These are phyloP conservation scores for Kwoniella newhampshirensis DNA, from an alignment of 768 basidiomycete species.

Conservation along the genomic window DNA sequence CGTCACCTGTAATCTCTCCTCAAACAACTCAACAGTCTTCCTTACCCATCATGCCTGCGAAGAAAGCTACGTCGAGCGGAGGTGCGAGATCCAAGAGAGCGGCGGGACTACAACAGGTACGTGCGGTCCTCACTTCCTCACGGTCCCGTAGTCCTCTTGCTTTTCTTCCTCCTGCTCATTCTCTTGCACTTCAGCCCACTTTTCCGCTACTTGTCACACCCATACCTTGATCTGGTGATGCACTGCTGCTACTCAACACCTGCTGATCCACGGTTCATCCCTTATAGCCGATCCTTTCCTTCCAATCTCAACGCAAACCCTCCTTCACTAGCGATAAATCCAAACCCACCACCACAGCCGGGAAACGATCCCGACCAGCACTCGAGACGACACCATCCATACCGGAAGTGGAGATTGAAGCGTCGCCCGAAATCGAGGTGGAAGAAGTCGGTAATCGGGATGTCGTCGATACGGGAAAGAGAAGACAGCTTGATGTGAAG, in stretches of 20 bases:
- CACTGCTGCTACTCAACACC: too few species aligned
- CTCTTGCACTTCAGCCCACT: background rate
- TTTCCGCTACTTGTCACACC: background rate
- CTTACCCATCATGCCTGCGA: too few species aligned
- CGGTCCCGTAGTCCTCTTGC: background rate
- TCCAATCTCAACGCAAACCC: constrained; percentile 31
- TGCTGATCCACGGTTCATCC: too few species aligned
- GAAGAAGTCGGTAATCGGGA: background rate
- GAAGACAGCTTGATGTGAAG: constrained; percentile 55
- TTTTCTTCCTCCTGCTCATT: background rate
- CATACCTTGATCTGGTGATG: too few species aligned
- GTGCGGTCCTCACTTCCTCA: background rate
- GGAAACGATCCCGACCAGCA: background rate
- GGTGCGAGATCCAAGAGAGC: constrained; percentile 21
- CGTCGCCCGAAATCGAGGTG: background rate
- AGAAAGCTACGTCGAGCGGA: too few species aligned
- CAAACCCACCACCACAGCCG: constrained; percentile 15
- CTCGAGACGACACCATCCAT: constrained; percentile 7
- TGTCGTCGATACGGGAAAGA: background rate
- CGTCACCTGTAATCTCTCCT: too few species aligned
- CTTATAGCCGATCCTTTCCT: constrained; percentile 36
- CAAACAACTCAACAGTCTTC: too few species aligned
- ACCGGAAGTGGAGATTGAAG: constrained; percentile 11
- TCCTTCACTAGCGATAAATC: constrained; percentile 13
- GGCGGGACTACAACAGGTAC: constrained; percentile 36